These are phyloP conservation scores for Staphylotrichum longicolle DNA, from an alignment of 495 filamentous ascomycete species.

Conservation along the genomic window DNA sequence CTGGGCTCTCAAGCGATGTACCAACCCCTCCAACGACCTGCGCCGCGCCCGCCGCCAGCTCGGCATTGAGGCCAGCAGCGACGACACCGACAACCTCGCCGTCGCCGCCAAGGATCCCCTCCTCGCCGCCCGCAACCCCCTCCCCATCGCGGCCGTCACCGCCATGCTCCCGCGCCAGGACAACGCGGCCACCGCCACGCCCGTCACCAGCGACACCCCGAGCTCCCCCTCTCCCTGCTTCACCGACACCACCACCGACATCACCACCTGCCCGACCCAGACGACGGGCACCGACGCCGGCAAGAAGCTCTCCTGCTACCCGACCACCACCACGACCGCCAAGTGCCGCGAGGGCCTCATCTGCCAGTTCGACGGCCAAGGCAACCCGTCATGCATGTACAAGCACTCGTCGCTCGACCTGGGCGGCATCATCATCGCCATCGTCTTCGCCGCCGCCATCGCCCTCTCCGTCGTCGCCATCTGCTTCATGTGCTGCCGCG, in stretches of 20 bases:
- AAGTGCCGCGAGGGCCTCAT: constrained; percentile 47
- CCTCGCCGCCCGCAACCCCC: constrained; percentile 25
- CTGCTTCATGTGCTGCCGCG: constrained; percentile 43
- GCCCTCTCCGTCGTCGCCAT: constrained; percentile 31
- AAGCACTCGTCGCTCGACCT: constrained; percentile 35
- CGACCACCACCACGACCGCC: constrained; percentile 30
- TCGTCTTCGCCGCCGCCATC: constrained; percentile 40
- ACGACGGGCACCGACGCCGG: constrained; percentile 36
- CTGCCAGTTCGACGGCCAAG: constrained; percentile 40
- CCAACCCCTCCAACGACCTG: constrained; percentile 32
- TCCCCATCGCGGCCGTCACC: constrained; percentile 18
- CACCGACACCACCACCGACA: constrained; percentile 31
- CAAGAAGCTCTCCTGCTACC: constrained; percentile 38
- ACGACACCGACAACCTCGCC: constrained; percentile 11
- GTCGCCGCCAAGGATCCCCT: constrained; percentile 25
- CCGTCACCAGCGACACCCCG: constrained; percentile 19
- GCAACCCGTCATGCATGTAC: constrained; percentile 45
- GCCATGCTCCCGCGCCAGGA: constrained; percentile 20
- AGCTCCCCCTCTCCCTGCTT: constrained; percentile 39
- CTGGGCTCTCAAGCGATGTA: constrained; percentile 36
- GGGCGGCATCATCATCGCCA: constrained; percentile 43
- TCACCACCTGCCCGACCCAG: constrained; percentile 38
- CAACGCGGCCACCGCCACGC: constrained; percentile 6
- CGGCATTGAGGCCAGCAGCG: constrained; percentile 6
- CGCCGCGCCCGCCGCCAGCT: constrained; percentile 21